phyloP scores from a whole-genome alignment of 352 stramenopile species.

The Pythium rishiriense region DNA sequence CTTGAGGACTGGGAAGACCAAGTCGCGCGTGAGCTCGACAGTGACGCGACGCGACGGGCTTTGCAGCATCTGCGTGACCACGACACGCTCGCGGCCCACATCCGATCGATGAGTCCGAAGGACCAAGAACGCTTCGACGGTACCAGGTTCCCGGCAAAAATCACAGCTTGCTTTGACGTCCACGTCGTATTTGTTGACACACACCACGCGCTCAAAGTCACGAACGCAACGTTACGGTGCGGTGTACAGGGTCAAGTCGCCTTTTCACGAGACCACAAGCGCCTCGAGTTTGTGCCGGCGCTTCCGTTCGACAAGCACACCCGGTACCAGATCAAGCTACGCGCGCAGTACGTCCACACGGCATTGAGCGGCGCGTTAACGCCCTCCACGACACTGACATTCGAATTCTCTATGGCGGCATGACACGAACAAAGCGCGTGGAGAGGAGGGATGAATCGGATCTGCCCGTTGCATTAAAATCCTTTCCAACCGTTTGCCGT shows the following conservation, averaged over 20 bases:
- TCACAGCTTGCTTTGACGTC: slow-evolving; percentile 24
- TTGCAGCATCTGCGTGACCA: slow-evolving; percentile 20
- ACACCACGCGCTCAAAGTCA: slow-evolving; percentile 37
- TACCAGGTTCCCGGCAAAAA: slow-evolving; percentile 1
- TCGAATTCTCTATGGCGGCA: slow-evolving; percentile 27
- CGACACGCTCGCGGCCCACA: slow-evolving; percentile 25
- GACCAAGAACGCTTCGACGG: slow-evolving; percentile 21
- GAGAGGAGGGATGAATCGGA: no score
- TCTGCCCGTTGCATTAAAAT: slow-evolving; percentile 44
- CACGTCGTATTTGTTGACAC: slow-evolving; percentile 33
- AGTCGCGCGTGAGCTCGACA: slow-evolving; percentile 14
- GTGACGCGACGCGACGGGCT: slow-evolving; percentile 8
- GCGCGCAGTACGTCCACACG: slow-evolving; percentile 32
- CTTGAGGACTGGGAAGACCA: slow-evolving; percentile 21
- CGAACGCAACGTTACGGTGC: slow-evolving; percentile 24
- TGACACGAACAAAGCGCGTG: slow-evolving; percentile 2
- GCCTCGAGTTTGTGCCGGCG: slow-evolving; percentile 34
- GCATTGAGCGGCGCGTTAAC: slow-evolving; percentile 19
- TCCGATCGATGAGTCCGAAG: slow-evolving; percentile 16
- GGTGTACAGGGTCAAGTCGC: slow-evolving; percentile 27
- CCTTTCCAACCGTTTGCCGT: slow-evolving; percentile 90
- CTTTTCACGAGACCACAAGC: slow-evolving; percentile 18
- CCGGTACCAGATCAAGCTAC: slow-evolving; percentile 35
- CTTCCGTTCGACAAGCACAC: slow-evolving; percentile 39
- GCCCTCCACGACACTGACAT: slow-evolving; percentile 9